Evolutionary conservation across 176 grass and related monocot species (phyloP).

Genomic region (Aegilops umbellulata): DNA sequence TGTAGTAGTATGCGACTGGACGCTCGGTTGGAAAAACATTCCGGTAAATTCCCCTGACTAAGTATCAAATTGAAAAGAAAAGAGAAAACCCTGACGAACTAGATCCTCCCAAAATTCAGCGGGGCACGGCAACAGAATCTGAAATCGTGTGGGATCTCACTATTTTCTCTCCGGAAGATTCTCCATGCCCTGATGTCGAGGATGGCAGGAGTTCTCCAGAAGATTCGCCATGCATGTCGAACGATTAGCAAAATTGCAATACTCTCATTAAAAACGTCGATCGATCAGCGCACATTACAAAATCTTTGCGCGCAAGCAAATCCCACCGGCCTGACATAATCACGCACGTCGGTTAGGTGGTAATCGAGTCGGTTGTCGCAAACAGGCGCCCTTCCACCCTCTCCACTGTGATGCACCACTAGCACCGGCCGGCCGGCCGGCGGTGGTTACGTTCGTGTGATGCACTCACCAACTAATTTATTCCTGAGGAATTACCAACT

Average conservation of each 20-base stretch:
- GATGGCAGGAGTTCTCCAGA: no score
- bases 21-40: no score
- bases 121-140: no score
- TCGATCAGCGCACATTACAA: neutral
- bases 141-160: neutral
- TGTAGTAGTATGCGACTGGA: neutral
- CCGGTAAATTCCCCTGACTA: no score
- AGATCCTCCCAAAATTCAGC: no score
- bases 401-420: neutral
- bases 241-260: neutral
- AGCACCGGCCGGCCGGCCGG: no score
- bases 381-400: neutral
- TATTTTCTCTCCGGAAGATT: no score
- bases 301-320: conserved; percentile 19
- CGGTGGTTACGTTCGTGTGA: neutral
- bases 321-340: neutral
- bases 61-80: no score
- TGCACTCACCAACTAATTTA: neutral
- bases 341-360: neutral
- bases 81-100: no score
- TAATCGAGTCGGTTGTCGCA: neutral
- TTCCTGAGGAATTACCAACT: no score
- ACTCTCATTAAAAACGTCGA: neutral
- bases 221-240: no score
- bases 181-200: no score